phyloP scores from a whole-genome alignment of 2,329 filamentous ascomycete species.

The Penicillium sp. region DNA sequence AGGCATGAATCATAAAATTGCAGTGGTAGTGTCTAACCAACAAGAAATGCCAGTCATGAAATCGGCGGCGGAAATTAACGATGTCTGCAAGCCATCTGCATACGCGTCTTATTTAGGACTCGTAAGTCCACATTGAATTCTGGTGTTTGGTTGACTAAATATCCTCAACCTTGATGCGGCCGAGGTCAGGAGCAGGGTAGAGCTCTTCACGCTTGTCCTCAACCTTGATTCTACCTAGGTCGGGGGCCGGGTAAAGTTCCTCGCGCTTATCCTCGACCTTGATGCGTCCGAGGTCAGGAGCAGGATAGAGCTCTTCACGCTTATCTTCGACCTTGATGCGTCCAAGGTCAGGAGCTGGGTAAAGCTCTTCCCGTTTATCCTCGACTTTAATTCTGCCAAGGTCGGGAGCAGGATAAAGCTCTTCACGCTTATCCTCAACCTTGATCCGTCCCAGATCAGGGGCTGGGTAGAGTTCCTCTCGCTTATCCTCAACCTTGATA shows the following conservation, averaged over 20 bases:
- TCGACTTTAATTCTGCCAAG: constrained; percentile 7
- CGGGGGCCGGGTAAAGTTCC: constrained; percentile 1
- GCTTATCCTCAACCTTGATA: constrained; percentile 1
- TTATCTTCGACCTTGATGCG: constrained; percentile 7
- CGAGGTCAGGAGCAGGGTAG: too few species aligned
- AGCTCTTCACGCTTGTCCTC: too few species aligned
- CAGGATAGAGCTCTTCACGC: neutral
- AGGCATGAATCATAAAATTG: too few species aligned
- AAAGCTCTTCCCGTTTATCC: constrained; percentile 3
- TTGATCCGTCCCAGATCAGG: constrained; percentile 3
- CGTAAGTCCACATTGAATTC: too few species aligned
- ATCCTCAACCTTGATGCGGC: too few species aligned
- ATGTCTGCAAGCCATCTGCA: too few species aligned
- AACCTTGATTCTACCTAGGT: neutral
- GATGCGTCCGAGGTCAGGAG: constrained; percentile 3
- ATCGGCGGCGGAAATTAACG: too few species aligned
- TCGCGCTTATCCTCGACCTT: constrained; percentile 5
- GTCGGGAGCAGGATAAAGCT: constrained; percentile 2
- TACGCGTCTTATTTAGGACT: too few species aligned
- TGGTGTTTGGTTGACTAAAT: too few species aligned
- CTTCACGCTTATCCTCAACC: constrained; percentile 2
- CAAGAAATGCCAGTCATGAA: too few species aligned
- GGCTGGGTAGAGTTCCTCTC: constrained; percentile 5
- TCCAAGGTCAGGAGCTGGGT: constrained; percentile 1
- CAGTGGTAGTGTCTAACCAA: too few species aligned